Base-by-base conservation (phyloP, 352 stramenopile genomes). In the Globisporangium yorkense region DNA sequence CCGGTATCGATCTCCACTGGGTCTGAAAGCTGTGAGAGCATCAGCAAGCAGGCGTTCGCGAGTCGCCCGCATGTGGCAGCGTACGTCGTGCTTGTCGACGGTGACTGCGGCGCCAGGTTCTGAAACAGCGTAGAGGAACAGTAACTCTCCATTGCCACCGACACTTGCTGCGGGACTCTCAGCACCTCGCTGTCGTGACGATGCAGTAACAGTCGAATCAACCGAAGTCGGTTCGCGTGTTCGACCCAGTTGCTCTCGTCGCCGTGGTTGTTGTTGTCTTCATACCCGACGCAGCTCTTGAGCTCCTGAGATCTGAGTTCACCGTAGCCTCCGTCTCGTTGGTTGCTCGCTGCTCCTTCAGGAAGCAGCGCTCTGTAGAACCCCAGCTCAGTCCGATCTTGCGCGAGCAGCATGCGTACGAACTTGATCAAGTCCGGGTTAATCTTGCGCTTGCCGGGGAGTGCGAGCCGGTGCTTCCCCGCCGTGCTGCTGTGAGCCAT, bases 351-450 rank as follows among this genome's bases (percentile, higher is more conserved):
- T n/a, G 24, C n/a, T 40, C 13, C 44, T 29, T 48, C 15, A 35
- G 44, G 62, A 15, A 70, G 39, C 45, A 64, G 61, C 2, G 49
- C 73, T 53, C 56, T 44, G 18, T 79, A 66, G 37, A 86, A 74
- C 29, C 51, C 70, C 2, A 29, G 33, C 0, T 51, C 43, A 0
- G 71, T 86, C 20, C 44, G 24, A 37, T 67, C 46, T 56, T 86
- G 78, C 1, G 54, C 24, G 5, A 80, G 9, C 7, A 88, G 43
- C 40, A 80, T 31, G 0, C 70, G 71, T n/a, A 84, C 50, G 40
- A 75, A 78, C 33, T 59, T 51, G 5, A 86, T 51, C 2, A 86
- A 67, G 1, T 58, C 54, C 2, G 66, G 62, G 49, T 77, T 66
- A 18, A 85, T 69, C 6, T 57, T 57, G 2, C 31, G 62, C 33